Conservation (phyloP, 495 filamentous ascomycete genomes). For the Tuber brumale region DNA sequence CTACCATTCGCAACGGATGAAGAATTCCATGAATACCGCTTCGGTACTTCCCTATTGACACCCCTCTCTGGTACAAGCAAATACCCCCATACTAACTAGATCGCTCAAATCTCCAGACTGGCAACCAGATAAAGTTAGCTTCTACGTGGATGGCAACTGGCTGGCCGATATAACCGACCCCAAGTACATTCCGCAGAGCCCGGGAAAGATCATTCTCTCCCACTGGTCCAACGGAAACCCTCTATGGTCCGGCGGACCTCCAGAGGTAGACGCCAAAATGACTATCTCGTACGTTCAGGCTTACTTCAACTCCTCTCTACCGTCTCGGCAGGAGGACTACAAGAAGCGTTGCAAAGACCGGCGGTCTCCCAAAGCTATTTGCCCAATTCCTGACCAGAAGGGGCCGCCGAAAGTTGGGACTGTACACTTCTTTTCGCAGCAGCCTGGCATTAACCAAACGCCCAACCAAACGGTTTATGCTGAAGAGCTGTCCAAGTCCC, state of each 20-base stretch:
- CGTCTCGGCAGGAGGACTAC: conserved; percentile 47
- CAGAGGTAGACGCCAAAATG: conserved; percentile 53
- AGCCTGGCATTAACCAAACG: conserved; percentile 47
- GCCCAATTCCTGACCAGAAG: conserved; percentile 53
- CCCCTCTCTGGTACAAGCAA: not conserved
- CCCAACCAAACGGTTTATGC: conserved; percentile 53
- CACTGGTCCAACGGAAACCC: conserved; percentile 74
- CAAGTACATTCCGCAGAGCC: conserved; percentile 49
- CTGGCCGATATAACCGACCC: conserved; percentile 52
- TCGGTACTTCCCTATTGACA: conserved; percentile 41
- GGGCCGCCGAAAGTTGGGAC: conserved; percentile 45
- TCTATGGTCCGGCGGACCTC: conserved; percentile 63
- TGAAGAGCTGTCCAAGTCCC: conserved; percentile 1
- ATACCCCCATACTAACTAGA: not conserved
- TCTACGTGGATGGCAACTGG: conserved; percentile 57
- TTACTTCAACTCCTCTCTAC: conserved; percentile 65
- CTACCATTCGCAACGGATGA: conserved; percentile 58
- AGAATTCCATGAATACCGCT: conserved; percentile 67
- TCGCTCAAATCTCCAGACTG: conserved; percentile 49
- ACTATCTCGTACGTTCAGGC: conserved; percentile 62
- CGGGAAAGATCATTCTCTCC: conserved; percentile 61
- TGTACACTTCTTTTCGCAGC: conserved; percentile 56
- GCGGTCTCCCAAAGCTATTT: conserved; percentile 46
- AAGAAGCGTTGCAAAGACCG: conserved; percentile 48
- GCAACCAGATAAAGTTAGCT: conserved; percentile 52